These are phyloP conservation scores for Phytophthora fragariaefolia DNA, from an alignment of 352 stramenopile genomes.

Conservation along the genomic window DNA sequence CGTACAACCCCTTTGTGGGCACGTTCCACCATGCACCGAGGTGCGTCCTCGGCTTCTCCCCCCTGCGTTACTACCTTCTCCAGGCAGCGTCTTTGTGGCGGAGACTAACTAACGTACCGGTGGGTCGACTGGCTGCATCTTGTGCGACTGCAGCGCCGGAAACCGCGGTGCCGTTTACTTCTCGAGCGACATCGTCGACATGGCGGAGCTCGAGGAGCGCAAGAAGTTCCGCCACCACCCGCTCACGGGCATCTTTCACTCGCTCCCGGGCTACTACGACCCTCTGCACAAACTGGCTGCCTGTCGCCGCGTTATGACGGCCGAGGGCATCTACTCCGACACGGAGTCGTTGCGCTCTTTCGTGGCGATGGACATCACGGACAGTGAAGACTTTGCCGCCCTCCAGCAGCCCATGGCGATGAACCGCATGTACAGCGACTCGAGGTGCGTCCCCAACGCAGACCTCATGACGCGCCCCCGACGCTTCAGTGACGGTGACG, in stretches of 20 bases:
- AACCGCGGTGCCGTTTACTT: slow-evolving; percentile 90
- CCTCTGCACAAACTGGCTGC: slow-evolving; percentile 80
- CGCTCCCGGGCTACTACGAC: slow-evolving; percentile 87
- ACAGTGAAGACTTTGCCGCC: slow-evolving; percentile 59
- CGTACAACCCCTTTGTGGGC: slow-evolving; percentile 90
- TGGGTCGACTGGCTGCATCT: too few relatives aligned
- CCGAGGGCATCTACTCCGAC: slow-evolving; percentile 69
- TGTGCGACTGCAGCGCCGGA: slow-evolving; percentile 53
- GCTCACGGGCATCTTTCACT: slow-evolving; percentile 89
- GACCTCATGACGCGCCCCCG: slow-evolving; percentile 59
- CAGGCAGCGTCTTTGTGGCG: neutral
- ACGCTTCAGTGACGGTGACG: slow-evolving; percentile 85
- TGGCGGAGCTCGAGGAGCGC: slow-evolving; percentile 88
- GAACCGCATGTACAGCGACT: slow-evolving; percentile 80
- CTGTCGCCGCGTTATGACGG: slow-evolving; percentile 64
- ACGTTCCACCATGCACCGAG: slow-evolving; percentile 92
- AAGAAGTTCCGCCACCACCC: slow-evolving; percentile 91
- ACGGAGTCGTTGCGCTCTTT: slow-evolving; percentile 82
- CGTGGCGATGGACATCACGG: slow-evolving; percentile 77
- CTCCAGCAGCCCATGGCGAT: slow-evolving; percentile 66
- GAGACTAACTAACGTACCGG: neutral
- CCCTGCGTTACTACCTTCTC: too few relatives aligned
- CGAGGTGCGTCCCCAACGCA: slow-evolving; percentile 45
- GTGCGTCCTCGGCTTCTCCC: slow-evolving; percentile 32
- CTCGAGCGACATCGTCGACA: slow-evolving; percentile 87